A percentile compares a stretch with the other conserved stretches of the same genome.
These are phyloP conservation scores for Metarhizium brunneum DNA, from an alignment of 2,329 filamentous ascomycete genomes.

Conservation along the genomic window DNA sequence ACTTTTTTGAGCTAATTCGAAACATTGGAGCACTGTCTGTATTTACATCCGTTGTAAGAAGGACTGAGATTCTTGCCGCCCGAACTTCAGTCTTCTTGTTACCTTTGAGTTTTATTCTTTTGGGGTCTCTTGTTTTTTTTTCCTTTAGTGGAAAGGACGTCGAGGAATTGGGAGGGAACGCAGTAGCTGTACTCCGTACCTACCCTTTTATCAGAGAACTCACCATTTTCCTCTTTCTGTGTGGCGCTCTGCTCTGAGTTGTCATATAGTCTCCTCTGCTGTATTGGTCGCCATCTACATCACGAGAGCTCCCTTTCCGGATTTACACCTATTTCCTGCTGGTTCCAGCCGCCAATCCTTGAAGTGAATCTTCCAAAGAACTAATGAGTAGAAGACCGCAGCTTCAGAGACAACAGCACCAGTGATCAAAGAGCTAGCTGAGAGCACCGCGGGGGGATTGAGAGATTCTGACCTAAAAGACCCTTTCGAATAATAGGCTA, in stretches of 20 bases:
- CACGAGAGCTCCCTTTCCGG: not conserved
- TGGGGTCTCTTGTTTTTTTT: not conserved
- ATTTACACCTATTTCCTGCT: not conserved
- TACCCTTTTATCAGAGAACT: conserved; percentile 12
- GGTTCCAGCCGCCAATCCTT: not conserved
- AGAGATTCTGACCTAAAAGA: not conserved
- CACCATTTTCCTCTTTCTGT: conserved; percentile 9
- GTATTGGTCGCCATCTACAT: not conserved
- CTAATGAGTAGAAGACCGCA: not conserved
- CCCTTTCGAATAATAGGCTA: not conserved
- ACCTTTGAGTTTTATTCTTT: not conserved
- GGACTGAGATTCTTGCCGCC: not conserved
- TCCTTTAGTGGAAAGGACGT: not conserved
- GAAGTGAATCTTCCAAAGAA: not conserved
- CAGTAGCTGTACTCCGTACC: conserved; percentile 13
- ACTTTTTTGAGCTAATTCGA: not conserved
- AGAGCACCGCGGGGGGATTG: not conserved
- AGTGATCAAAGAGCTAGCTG: not conserved
- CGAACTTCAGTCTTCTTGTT: not conserved
- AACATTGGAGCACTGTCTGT: not conserved
- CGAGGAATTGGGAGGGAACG: conserved; percentile 5
- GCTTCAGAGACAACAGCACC: not conserved
- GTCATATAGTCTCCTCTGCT: conserved; percentile 3
- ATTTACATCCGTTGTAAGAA: not conserved
- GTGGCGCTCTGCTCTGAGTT: conserved; percentile 7